These are phyloP conservation scores for Nectriaceae sp. DNA, from an alignment of 2,329 filamentous ascomycete species.

Conservation along the genomic window DNA sequence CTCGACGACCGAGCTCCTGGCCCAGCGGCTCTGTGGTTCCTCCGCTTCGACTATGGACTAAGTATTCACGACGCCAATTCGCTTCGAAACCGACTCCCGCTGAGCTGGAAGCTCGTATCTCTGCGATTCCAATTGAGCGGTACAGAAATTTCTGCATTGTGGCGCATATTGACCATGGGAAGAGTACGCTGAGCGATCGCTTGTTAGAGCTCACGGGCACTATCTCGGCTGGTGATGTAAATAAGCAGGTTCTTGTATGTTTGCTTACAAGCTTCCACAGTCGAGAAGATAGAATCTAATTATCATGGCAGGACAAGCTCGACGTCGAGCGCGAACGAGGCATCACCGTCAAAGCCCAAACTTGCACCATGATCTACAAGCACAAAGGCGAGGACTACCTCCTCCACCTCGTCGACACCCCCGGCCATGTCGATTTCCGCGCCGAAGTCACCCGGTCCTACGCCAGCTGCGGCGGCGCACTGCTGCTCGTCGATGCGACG, in stretches of 20 bases:
- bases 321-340: constrained; percentile 95
- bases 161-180: constrained; percentile 98
- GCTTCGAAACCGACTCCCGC: constrained; percentile 32
- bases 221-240: constrained; percentile 75
- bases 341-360: constrained; percentile 98
- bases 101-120: constrained; percentile 55
- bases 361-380: constrained; percentile 95
- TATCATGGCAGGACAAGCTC: constrained; percentile 68
- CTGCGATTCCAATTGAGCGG: constrained; percentile 74
- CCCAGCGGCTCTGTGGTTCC: not conserved
- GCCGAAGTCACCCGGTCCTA: constrained; percentile 96
- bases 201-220: constrained; percentile 93
- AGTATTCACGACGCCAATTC: not conserved
- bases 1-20: constrained; percentile 15
- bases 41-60: not conserved
- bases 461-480: constrained; percentile 89
- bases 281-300: not conserved
- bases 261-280: not conserved
- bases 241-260: constrained; percentile 81
- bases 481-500: constrained; percentile 92
- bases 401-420: constrained; percentile 93
- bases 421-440: constrained; percentile 95
- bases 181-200: constrained; percentile 91
- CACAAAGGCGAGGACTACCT: constrained; percentile 86
- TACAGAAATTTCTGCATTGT: constrained; percentile 98